Evolutionary conservation across 768 basidiomycete species (phyloP).

Genomic region (Tulasnella calospora): DNA sequence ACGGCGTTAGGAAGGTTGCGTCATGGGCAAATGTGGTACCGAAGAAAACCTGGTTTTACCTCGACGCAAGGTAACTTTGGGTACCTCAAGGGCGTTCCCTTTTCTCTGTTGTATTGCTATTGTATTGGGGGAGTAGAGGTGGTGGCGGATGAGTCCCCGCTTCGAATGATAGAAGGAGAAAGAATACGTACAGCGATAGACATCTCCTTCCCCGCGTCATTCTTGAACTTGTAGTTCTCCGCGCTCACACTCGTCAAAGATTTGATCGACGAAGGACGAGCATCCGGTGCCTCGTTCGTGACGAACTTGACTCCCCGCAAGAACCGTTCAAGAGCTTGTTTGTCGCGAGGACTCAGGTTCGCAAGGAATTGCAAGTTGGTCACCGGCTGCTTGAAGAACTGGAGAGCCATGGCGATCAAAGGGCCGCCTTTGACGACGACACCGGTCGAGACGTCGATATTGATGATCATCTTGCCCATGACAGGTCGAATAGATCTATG

Average conservation of each 20-base stretch:
- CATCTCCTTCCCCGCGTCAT: background rate
- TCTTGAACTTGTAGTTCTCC: background rate
- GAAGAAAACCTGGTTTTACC: background rate
- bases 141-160: background rate
- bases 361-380: conserved; percentile 4
- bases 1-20: background rate
- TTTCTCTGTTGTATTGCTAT: background rate
- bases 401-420: conserved; percentile 54
- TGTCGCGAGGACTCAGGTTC: background rate
- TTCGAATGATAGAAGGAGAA: background rate
- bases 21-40: background rate
- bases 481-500: conserved; percentile 57
- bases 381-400: conserved; percentile 40
- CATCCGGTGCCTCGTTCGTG: background rate
- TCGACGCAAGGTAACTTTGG: background rate
- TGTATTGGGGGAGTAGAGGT: background rate
- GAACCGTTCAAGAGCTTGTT: background rate
- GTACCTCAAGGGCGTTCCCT: conserved; percentile 1
- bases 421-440: conserved; percentile 58
- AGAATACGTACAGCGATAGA: background rate
- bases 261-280: background rate
- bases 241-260: background rate
- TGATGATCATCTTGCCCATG: conserved; percentile 58
- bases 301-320: conserved; percentile 4
- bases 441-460: conserved; percentile 72